Evolutionary conservation across 768 basidiomycete species (phyloP).

Genomic region (Trametes maxima): DNA sequence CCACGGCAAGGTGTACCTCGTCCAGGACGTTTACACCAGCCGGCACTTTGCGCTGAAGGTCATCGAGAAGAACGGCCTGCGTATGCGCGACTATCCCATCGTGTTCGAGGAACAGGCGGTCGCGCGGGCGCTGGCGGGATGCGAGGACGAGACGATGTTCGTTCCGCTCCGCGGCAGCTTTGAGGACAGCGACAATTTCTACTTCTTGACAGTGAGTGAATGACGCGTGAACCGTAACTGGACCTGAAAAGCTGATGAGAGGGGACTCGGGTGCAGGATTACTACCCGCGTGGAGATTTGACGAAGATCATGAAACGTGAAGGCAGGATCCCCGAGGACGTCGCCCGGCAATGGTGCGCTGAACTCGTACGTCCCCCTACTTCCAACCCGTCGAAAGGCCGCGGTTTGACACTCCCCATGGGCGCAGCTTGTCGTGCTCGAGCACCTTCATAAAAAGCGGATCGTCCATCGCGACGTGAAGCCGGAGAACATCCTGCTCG

Average conservation of each 20-base stretch:
- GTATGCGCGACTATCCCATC: slow-evolving; percentile 15
- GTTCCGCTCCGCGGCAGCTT: slow-evolving; percentile 21
- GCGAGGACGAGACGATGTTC: not conserved
- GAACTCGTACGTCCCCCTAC: slow-evolving; percentile 18
- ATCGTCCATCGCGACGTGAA: slow-evolving; percentile 36
- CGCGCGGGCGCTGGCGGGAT: not conserved
- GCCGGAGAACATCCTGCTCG: slow-evolving; percentile 33
- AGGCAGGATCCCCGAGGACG: slow-evolving; percentile 12
- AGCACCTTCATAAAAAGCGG: slow-evolving; percentile 26
- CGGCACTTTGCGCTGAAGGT: slow-evolving; percentile 27
- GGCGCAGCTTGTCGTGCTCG: slow-evolving; percentile 23
- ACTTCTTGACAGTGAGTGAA: slow-evolving; percentile 25
- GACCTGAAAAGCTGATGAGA: not conserved
- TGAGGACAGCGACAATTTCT: slow-evolving; percentile 28
- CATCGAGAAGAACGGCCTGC: slow-evolving; percentile 26
- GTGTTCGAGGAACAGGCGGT: slow-evolving; percentile 25
- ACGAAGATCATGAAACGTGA: slow-evolving; percentile 14
- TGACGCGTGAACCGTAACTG: not conserved
- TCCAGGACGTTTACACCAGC: slow-evolving; percentile 25
- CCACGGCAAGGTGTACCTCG: slow-evolving; percentile 29
- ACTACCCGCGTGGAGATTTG: slow-evolving; percentile 19
- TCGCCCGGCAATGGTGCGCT: slow-evolving; percentile 23
- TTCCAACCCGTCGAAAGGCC: no score
- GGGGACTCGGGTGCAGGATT: slow-evolving; percentile 16
- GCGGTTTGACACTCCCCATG: not conserved